Evolutionary conservation across 2,329 filamentous ascomycete genomes (phyloP), one percentile per base, ranked within the genome.

Genomic region (Scedosporium boydii): DNA sequence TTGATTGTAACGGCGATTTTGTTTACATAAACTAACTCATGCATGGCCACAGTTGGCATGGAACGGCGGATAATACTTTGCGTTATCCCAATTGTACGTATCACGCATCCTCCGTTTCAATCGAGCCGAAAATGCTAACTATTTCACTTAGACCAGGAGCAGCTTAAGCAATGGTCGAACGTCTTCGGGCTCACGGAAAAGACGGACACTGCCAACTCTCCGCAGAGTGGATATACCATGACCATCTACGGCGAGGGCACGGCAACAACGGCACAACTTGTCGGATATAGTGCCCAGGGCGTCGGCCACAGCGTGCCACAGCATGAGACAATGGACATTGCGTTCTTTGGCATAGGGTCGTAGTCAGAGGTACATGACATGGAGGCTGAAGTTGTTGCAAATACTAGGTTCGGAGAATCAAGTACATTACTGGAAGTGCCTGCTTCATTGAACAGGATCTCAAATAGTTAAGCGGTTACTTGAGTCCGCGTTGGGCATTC

Each of bases 241-340:
- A 67, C 68, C 18, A 64, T 73, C 5, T 74, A 71, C 59, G 72
- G 72, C 4, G 70, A 73, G 60, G 72, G 71, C n/a, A 70, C 68
- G 0, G 48, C 48, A n/a, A 21, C n/a, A 12, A 53, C 48, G 21
- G 48, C 48, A 12, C 64, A 68, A 61, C 66, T 74, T 14, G 66
- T 71, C 21, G 72, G 71, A 0, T 69, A 71, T 57, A 68, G 66
- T 26, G 71, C 67, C 6, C 64, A 68, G 44, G 70, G 69, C 3
- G 70, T 71, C 9, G 71, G 71, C 1, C 71, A 73, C 44, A 34
- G n/a, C n/a, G 48, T 53, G 21, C 48, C 48, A 21, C 48, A 53
- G 16, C 48, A 53, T 26, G 48, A 53, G 48, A 21, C 48, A 12
- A 53, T 53, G 48, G 48, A 53, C 21, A 18, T 53, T 18, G 48